phyloP scores from a whole-genome alignment of 140 eudicot species.

The Bidens hawaiensis region DNA sequence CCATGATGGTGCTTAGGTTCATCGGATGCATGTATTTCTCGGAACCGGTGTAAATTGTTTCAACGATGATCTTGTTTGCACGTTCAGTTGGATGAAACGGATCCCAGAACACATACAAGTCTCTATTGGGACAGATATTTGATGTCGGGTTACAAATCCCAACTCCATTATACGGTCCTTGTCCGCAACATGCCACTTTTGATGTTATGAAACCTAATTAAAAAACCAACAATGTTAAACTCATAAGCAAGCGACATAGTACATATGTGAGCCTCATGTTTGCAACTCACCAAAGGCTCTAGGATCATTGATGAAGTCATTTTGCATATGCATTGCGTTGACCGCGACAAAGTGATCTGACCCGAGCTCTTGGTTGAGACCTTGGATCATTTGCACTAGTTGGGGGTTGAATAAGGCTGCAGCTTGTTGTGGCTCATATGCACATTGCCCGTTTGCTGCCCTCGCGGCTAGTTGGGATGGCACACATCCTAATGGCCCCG shows the following conservation, averaged over 20 bases:
- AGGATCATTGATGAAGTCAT: conserved; percentile 58
- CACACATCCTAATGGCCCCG: conserved; percentile 80
- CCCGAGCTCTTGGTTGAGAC: conserved; percentile 53
- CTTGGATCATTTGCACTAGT: conserved; percentile 51
- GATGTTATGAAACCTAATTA: conserved; percentile 57
- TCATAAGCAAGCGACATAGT: background rate
- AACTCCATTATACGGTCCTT: conserved; percentile 72
- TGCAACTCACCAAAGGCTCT: conserved; percentile 46
- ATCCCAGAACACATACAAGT: conserved; percentile 60
- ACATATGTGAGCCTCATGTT: background rate
- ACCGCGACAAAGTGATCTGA: conserved; percentile 50
- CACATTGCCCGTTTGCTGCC: conserved; percentile 57
- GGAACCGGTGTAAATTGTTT: conserved; percentile 42
- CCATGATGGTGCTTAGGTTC: conserved; percentile 77
- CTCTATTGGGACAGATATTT: conserved; percentile 44
- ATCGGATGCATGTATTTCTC: conserved; percentile 62
- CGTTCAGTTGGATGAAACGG: conserved; percentile 75
- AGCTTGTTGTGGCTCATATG: conserved; percentile 61
- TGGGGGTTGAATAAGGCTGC: conserved; percentile 55
- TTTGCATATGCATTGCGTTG: conserved; percentile 51
- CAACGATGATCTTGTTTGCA: conserved; percentile 60
- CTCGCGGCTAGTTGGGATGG: conserved; percentile 61
- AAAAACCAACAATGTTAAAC: conserved; percentile 1
- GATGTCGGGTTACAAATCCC: conserved; percentile 58
- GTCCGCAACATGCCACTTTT: conserved; percentile 80